Conservation (phyloP, 306 rosid species). For the Dicorynia guianensis region DNA sequence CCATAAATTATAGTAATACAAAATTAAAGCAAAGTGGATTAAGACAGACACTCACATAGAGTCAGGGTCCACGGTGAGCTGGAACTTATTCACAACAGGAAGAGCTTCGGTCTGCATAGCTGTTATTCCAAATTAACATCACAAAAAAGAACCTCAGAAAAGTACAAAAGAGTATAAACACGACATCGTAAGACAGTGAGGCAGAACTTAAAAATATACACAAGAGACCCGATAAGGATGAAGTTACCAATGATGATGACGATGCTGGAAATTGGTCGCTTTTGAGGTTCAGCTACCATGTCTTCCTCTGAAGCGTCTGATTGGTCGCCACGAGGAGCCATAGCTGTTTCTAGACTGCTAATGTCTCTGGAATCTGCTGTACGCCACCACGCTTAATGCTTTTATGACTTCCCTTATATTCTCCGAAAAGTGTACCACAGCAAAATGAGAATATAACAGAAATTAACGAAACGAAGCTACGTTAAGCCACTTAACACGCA, state of each 20-base stretch:
- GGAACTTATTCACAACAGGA: slow-evolving; percentile 76
- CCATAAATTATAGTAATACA: neutral
- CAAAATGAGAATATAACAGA: no score
- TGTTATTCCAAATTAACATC: slow-evolving; percentile 39
- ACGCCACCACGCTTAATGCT: neutral
- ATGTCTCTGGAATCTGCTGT: neutral
- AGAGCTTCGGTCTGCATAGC: slow-evolving; percentile 99
- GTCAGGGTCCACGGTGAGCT: slow-evolving; percentile 63
- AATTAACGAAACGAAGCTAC: no score
- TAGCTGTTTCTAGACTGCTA: slow-evolving; percentile 24
- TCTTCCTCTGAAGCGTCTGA: slow-evolving; percentile 50
- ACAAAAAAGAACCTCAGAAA: slow-evolving; percentile 2
- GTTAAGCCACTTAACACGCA: no score
- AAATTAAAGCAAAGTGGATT: neutral
- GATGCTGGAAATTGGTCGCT: slow-evolving; percentile 65
- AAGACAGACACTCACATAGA: slow-evolving; percentile 63
- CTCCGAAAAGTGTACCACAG: no score
- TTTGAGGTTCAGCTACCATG: slow-evolving; percentile 48
- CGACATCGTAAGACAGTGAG: neutral
- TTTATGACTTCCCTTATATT: neutral
- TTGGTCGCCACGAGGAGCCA: slow-evolving; percentile 60
- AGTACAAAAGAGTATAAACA: slow-evolving; percentile 3
- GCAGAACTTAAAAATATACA: neutral
- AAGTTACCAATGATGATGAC: slow-evolving; percentile 72
- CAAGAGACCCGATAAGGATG: neutral